phyloP scores from a whole-genome alignment of 495 filamentous ascomycete genomes.

The Cenococcum geophilum region DNA sequence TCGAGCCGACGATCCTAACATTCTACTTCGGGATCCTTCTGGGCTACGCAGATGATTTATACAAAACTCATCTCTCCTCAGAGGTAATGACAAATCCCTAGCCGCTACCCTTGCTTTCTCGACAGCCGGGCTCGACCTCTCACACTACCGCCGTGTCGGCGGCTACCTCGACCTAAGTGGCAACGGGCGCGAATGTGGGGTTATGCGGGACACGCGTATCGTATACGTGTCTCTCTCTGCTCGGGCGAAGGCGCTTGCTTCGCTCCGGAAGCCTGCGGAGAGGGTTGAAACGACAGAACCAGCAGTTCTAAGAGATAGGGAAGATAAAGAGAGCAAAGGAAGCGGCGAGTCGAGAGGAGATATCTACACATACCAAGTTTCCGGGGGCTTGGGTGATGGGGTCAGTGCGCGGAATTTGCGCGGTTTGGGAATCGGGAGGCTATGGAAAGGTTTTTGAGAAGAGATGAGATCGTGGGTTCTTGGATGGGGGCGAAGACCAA shows the following conservation, averaged over 20 bases:
- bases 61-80: slow-evolving; percentile 26
- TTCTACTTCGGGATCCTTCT: slow-evolving; percentile 33
- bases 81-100: slow-evolving; percentile 28
- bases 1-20: slow-evolving; percentile 24
- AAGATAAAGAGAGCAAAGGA: neutral
- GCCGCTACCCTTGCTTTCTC: slow-evolving; percentile 12
- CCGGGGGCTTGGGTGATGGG: slow-evolving; percentile 27
- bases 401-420: slow-evolving; percentile 20
- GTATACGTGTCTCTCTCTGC: neutral
- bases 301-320: neutral
- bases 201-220: slow-evolving; percentile 28
- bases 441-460: slow-evolving; percentile 22
- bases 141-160: slow-evolving; percentile 19
- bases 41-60: slow-evolving; percentile 30
- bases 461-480: slow-evolving; percentile 21
- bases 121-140: slow-evolving; percentile 29
- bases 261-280: neutral
- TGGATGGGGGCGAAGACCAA: slow-evolving; percentile 20
- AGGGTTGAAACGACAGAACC: slow-evolving; percentile 7
- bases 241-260: slow-evolving; percentile 7
- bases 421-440: slow-evolving; percentile 22
- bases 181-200: slow-evolving; percentile 9
- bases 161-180: slow-evolving; percentile 26
- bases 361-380: slow-evolving; percentile 25
- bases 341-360: neutral